These are phyloP conservation scores for Gastrolobium bilobum DNA, from an alignment of 306 rosid genomes.

Conservation along the genomic window DNA sequence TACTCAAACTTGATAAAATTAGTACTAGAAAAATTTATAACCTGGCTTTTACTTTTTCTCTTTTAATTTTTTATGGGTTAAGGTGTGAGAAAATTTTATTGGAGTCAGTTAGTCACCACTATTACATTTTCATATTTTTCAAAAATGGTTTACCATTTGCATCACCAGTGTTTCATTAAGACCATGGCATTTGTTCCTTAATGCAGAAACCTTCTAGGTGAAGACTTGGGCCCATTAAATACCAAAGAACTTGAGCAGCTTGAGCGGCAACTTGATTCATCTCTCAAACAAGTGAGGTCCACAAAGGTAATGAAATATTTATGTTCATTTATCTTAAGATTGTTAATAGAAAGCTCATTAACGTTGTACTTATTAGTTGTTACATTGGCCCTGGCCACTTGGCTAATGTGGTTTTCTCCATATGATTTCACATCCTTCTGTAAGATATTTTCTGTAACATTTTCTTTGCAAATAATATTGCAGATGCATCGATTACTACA, in stretches of 20 bases:
- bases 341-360: neutral
- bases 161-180: neutral
- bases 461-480: neutral
- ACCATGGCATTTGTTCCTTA: neutral
- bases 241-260: conserved; percentile 96
- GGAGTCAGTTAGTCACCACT: neutral
- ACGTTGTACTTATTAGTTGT: neutral
- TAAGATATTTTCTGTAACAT: neutral
- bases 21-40: neutral
- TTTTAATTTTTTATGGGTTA: neutral
- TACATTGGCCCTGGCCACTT: neutral
- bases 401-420: neutral
- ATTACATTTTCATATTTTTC: conserved; percentile 1
- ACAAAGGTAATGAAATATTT: conserved; percentile 67
- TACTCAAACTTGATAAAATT: neutral
- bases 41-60: neutral
- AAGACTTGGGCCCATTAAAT: conserved; percentile 88
- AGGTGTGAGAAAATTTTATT: neutral
- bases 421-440: neutral
- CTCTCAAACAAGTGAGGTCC: conserved; percentile 89
- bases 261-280: conserved; percentile 89
- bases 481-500: neutral
- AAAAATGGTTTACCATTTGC: neutral
- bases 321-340: conserved; percentile 8
- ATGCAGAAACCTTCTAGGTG: conserved; percentile 92